Percentiles rank a stretch among this genome's conserved stretches.
Conservation (phyloP, 306 rosid genomes). For the Medicago ruthenica region DNA sequence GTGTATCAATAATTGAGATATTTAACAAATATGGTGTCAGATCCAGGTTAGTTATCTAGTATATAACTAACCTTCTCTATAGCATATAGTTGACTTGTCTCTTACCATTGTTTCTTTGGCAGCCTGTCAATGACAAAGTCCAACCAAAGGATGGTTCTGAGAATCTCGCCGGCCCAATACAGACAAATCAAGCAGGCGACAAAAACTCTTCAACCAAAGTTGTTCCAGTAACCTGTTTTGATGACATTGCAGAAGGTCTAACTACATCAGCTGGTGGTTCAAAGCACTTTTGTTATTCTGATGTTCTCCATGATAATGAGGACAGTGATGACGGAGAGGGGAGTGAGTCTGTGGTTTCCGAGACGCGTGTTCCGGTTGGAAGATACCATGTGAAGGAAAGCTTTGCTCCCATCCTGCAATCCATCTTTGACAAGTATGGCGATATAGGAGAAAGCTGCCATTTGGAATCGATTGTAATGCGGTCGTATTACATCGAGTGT, state of each 20-base stretch:
- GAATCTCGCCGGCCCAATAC: not conserved
- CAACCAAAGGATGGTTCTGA: conserved; percentile 39
- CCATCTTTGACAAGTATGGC: conserved; percentile 74
- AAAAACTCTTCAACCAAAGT: conserved; percentile 40
- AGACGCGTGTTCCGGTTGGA: conserved; percentile 75
- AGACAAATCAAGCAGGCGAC: conserved; percentile 40
- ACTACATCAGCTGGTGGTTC: conserved; percentile 47
- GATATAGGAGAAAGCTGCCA: conserved; percentile 86
- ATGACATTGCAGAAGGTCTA: conserved; percentile 45
- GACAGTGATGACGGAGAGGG: conserved; percentile 82
- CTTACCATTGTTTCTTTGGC: conserved; percentile 40
- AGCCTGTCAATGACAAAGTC: conserved; percentile 56
- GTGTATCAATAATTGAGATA: not conserved
- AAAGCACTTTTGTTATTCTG: conserved; percentile 57
- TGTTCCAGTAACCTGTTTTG: conserved; percentile 45
- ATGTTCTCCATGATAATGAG: conserved; percentile 43
- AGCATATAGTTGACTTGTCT: conserved; percentile 28
- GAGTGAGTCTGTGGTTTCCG: conserved; percentile 61
- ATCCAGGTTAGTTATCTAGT: not conserved
- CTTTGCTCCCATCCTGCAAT: conserved; percentile 66
- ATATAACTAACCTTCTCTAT: not conserved
- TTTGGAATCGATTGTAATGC: conserved; percentile 81
- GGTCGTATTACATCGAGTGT: conserved; percentile 84
- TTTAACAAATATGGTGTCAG: not conserved
- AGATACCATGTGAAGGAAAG: conserved; percentile 84